Conservation (phyloP, 441 rosid species). For the Mallotus japonicus region DNA sequence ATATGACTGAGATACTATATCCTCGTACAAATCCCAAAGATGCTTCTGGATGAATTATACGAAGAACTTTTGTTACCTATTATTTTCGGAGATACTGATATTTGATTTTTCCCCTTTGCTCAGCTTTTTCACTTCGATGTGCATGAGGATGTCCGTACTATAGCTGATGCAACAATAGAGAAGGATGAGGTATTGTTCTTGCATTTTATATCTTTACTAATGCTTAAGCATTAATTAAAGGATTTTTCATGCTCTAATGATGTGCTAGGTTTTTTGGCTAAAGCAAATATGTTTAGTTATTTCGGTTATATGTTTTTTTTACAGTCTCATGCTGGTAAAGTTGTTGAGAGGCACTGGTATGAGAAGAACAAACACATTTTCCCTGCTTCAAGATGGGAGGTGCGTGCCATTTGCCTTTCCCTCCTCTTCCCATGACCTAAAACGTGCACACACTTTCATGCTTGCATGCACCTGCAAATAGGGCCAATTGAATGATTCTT, state of each 20-base stretch:
- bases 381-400: conserved; percentile 99
- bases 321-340: conserved; percentile 98
- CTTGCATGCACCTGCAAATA: not conserved
- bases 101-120: not conserved
- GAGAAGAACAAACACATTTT: conserved; percentile 98
- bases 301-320: not conserved
- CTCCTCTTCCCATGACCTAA: too few species aligned
- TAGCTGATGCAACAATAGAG: conserved; percentile 93
- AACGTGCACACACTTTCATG: too few species aligned
- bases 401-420: conserved; percentile 24
- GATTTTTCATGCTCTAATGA: not conserved
- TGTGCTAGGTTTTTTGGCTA: too few species aligned
- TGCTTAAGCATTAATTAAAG: not conserved
- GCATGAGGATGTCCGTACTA: conserved; percentile 94
- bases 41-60: not conserved
- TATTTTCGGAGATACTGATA: not conserved
- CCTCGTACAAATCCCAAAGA: not conserved
- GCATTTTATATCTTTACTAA: not conserved
- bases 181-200: conserved; percentile 74
- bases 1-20: not conserved
- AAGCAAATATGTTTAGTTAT: not conserved
- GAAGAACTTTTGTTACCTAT: not conserved
- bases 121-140: conserved; percentile 98
- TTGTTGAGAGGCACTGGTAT: conserved; percentile 96
- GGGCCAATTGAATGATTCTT: too few species aligned